Evolutionary conservation across 352 stramenopile genomes (phyloP).

Genomic region (Globisporangium spinosum): DNA sequence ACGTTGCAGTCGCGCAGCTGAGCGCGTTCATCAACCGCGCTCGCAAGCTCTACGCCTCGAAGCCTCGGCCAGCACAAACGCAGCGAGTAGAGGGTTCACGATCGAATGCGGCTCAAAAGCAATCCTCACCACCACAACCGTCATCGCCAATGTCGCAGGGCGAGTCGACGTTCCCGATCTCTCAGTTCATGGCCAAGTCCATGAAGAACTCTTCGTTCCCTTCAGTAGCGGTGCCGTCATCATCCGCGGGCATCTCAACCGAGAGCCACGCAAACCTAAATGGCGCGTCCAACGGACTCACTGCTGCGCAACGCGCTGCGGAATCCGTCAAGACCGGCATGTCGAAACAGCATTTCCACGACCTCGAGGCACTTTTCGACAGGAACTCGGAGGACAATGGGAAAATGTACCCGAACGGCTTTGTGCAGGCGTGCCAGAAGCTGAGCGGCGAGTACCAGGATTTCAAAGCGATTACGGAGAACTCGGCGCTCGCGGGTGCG

Average conservation of each 20-base stretch:
- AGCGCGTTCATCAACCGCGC: slow-evolving; percentile 77
- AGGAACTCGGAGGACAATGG: slow-evolving; percentile 45
- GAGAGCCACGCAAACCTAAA: neutral
- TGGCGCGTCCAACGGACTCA: neutral
- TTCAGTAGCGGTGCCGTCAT: neutral
- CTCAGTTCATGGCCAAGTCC: neutral
- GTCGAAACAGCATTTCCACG: slow-evolving; percentile 46
- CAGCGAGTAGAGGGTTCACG: neutral
- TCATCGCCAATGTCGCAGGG: neutral
- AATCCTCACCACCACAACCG: slow-evolving; percentile 4
- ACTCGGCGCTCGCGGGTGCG: slow-evolving; percentile 54
- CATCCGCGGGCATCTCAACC: neutral
- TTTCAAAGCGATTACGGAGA: slow-evolving; percentile 56
- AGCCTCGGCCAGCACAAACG: slow-evolving; percentile 16
- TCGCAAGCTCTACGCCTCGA: slow-evolving; percentile 44
- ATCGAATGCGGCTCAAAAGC: neutral
- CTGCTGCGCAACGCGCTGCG: slow-evolving; percentile 19
- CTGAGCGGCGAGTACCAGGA: slow-evolving; percentile 60
- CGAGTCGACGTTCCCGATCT: slow-evolving; percentile 11
- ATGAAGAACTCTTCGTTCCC: slow-evolving; percentile 1
- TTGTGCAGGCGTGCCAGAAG: slow-evolving; percentile 53
- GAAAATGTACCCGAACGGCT: slow-evolving; percentile 65
- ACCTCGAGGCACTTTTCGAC: slow-evolving; percentile 46
- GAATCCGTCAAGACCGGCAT: slow-evolving; percentile 46
- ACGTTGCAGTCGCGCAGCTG: slow-evolving; percentile 73